phyloP scores from a whole-genome alignment of 1,284 basidiomycete species.

The Puccinia sorghi region DNA sequence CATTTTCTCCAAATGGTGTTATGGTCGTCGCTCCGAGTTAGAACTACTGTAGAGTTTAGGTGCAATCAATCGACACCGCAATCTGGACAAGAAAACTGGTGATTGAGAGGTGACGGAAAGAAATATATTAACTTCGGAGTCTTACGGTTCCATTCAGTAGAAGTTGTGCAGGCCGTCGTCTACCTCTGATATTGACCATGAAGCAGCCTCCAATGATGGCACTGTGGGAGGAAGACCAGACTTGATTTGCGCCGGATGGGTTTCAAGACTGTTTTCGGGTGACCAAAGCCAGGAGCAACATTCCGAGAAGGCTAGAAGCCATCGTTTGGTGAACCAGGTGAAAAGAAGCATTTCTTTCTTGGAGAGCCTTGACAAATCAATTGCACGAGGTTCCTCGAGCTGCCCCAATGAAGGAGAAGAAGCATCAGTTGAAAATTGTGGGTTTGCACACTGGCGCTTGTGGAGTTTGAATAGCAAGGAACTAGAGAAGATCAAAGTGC shows the following conservation, averaged over 20 bases:
- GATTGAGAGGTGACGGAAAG: slow-evolving; percentile 55
- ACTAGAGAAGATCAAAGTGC: slow-evolving; percentile 53
- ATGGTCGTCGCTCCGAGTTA: slow-evolving; percentile 57
- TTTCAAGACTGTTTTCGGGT: slow-evolving; percentile 57
- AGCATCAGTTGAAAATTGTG: slow-evolving; percentile 50
- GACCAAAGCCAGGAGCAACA: slow-evolving; percentile 55
- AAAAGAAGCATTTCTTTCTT: slow-evolving; percentile 56
- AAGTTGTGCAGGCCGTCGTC: neutral
- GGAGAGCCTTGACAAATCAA: slow-evolving; percentile 55
- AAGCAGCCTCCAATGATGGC: neutral
- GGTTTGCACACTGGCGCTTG: slow-evolving; percentile 52
- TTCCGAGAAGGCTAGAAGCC: slow-evolving; percentile 53
- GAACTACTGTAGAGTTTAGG: slow-evolving; percentile 57
- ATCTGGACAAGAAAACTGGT: slow-evolving; percentile 54
- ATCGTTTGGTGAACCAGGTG: slow-evolving; percentile 56
- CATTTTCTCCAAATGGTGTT: slow-evolving; percentile 57
- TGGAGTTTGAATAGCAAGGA: slow-evolving; percentile 54
- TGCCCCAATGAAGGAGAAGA: neutral
- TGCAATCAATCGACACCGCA: slow-evolving; percentile 55
- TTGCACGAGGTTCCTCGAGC: slow-evolving; percentile 3
- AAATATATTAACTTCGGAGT: slow-evolving; percentile 54
- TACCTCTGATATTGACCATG: neutral
- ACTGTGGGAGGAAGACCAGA: slow-evolving; percentile 27
- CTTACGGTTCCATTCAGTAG: slow-evolving; percentile 54
- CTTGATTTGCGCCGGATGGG: slow-evolving; percentile 56